Evolutionary conservation across 2,329 filamentous ascomycete species (phyloP).

Genomic region (Paecilomyces variotii): DNA sequence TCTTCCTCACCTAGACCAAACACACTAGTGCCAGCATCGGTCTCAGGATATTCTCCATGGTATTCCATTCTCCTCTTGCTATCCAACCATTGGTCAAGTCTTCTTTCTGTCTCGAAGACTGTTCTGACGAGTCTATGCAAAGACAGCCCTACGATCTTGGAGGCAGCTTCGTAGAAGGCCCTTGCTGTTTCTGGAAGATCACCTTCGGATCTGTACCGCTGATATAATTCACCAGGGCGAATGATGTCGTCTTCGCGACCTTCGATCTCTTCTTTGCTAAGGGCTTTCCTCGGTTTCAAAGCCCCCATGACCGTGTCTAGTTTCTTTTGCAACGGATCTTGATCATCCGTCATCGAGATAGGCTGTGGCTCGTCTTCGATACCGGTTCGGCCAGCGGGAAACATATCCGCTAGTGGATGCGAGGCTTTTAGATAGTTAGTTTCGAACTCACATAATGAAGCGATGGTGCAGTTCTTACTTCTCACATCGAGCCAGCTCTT

Average conservation of each 20-base stretch:
- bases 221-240: constrained; percentile 46
- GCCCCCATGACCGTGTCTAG: constrained; percentile 37
- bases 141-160: constrained; percentile 43
- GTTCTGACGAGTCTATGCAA: constrained; percentile 43
- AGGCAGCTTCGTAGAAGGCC: constrained; percentile 45
- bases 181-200: constrained; percentile 41
- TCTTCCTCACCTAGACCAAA: constrained; percentile 9
- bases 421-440: constrained; percentile 9
- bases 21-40: constrained; percentile 2
- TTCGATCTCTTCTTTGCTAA: constrained; percentile 26
- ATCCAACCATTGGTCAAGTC: constrained; percentile 32
- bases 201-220: constrained; percentile 38
- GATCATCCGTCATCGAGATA: constrained; percentile 10
- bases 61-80: constrained; percentile 25
- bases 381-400: constrained; percentile 25
- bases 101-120: constrained; percentile 44
- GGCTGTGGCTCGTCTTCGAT: constrained; percentile 7
- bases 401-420: constrained; percentile 34
- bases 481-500: constrained; percentile 46
- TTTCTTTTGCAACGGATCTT: constrained; percentile 26
- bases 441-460: background rate
- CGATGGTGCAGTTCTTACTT: constrained; percentile 10
- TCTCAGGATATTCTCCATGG: constrained; percentile 9
- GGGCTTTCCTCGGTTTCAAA: constrained; percentile 30
- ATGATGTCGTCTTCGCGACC: constrained; percentile 18